phyloP scores from a whole-genome alignment of 768 basidiomycete genomes.

The Daedalea quercina region DNA sequence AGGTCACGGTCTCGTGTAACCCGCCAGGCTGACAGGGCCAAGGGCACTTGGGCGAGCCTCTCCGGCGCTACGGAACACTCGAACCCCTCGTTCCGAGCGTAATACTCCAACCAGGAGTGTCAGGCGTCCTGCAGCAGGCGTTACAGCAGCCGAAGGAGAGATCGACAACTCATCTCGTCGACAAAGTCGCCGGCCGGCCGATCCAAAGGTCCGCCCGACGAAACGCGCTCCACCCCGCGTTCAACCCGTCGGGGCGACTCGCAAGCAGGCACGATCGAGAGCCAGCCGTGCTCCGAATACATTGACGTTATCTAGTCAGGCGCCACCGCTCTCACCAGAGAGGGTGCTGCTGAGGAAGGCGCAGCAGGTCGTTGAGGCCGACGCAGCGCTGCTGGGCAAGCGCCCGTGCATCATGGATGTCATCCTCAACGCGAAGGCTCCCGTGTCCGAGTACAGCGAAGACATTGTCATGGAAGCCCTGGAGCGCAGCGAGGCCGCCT shows the following conservation, averaged over 20 bases:
- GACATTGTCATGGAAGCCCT: conserved; percentile 25
- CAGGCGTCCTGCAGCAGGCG: not conserved
- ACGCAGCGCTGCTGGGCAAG: conserved; percentile 25
- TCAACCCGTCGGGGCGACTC: not conserved
- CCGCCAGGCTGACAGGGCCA: not conserved
- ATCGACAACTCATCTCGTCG: not conserved
- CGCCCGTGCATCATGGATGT: conserved; percentile 40
- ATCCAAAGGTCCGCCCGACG: not conserved
- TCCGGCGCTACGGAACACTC: not conserved
- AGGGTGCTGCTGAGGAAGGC: conserved; percentile 14
- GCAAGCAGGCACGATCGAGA: not conserved
- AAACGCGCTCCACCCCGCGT: not conserved
- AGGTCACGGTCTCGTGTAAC: not conserved
- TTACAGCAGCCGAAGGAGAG: not conserved
- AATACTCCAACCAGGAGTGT: not conserved
- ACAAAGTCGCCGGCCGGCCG: not conserved
- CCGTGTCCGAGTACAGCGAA: conserved; percentile 21
- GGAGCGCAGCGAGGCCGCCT: conserved; percentile 15
- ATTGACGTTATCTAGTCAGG: not conserved
- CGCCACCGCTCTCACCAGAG: conserved; percentile 12
- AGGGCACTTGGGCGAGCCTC: not conserved
- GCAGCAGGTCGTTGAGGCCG: conserved; percentile 16
- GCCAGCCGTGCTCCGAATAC: not conserved
- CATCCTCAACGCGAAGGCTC: conserved; percentile 35
- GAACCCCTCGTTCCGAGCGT: not conserved